phyloP scores from a whole-genome alignment of 305 asterid species.

The Fraxinus xanthoxyloides region DNA sequence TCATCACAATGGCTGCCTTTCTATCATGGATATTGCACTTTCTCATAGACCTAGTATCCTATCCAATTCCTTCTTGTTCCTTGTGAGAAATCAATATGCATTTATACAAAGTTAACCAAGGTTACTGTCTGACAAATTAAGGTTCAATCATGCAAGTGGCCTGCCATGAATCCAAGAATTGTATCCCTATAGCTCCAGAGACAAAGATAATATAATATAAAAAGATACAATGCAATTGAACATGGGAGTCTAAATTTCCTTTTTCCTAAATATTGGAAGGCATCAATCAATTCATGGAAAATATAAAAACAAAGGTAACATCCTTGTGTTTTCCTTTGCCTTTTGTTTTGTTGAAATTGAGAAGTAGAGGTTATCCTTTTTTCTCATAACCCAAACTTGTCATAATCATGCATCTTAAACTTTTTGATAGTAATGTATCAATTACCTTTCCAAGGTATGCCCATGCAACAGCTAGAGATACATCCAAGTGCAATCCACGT shows the following conservation, averaged over 20 bases:
- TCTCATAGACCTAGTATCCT: not conserved
- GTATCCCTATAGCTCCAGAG: not conserved
- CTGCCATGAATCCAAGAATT: not conserved
- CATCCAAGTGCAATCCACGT: slow-evolving; percentile 86
- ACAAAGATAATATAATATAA: not conserved
- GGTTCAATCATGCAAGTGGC: not conserved
- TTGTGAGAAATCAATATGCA: not conserved
- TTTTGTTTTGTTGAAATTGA: not conserved
- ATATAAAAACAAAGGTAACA: not conserved
- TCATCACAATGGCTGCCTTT: not conserved
- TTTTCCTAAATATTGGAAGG: not conserved
- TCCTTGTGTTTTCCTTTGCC: not conserved
- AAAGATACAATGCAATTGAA: not conserved
- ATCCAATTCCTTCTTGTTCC: not conserved
- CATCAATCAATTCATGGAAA: not conserved
- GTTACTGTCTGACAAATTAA: not conserved
- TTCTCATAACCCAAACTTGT: slow-evolving; percentile 10
- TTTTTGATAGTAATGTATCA: slow-evolving; percentile 11
- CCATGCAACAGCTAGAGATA: slow-evolving; percentile 94
- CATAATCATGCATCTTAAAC: slow-evolving; percentile 17
- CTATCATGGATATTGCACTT: not conserved
- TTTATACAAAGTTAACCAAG: not conserved
- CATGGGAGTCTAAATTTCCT: not conserved
- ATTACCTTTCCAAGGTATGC: slow-evolving; percentile 91
- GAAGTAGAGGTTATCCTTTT: not conserved